Evolutionary conservation across 352 stramenopile species (phyloP).

Genomic region (Peronospora belbahrii): DNA sequence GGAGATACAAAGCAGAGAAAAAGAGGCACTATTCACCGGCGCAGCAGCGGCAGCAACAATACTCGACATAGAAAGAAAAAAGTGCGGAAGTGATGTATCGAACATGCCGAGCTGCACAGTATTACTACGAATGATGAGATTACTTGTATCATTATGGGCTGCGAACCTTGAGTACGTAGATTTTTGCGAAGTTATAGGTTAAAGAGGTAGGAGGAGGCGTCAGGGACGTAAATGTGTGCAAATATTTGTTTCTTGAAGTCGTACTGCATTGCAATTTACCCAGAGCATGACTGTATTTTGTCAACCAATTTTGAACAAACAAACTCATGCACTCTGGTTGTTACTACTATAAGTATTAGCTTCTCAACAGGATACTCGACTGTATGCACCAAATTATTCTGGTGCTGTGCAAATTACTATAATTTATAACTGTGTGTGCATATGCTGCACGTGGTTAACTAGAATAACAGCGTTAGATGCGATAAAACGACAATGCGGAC

Average conservation of each 20-base stretch:
- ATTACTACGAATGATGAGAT: not conserved
- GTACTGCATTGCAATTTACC: too few relatives aligned
- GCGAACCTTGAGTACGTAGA: not conserved
- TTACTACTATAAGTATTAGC: too few relatives aligned
- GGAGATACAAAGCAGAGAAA: slow-evolving; percentile 16
- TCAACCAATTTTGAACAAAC: too few relatives aligned
- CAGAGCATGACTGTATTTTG: not conserved
- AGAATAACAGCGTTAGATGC: slow-evolving; percentile 52
- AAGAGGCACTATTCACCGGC: slow-evolving; percentile 18
- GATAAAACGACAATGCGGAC: slow-evolving; percentile 56
- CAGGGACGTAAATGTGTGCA: not conserved
- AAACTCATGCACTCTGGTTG: not conserved
- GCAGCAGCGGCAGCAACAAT: slow-evolving; percentile 9
- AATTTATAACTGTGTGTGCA: slow-evolving; percentile 31
- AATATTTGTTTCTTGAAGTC: too few relatives aligned
- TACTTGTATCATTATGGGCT: not conserved
- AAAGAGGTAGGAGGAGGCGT: not conserved
- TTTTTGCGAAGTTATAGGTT: not conserved
- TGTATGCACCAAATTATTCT: slow-evolving; percentile 8
- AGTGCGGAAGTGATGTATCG: slow-evolving; percentile 16
- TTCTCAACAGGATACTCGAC: not conserved
- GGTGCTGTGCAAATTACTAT: not conserved
- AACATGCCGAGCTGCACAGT: too few relatives aligned
- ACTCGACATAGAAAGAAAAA: slow-evolving; percentile 22
- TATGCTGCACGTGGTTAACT: slow-evolving; percentile 70